phyloP scores from a whole-genome alignment of 2,329 filamentous ascomycete genomes.

The Cytospora mali region DNA sequence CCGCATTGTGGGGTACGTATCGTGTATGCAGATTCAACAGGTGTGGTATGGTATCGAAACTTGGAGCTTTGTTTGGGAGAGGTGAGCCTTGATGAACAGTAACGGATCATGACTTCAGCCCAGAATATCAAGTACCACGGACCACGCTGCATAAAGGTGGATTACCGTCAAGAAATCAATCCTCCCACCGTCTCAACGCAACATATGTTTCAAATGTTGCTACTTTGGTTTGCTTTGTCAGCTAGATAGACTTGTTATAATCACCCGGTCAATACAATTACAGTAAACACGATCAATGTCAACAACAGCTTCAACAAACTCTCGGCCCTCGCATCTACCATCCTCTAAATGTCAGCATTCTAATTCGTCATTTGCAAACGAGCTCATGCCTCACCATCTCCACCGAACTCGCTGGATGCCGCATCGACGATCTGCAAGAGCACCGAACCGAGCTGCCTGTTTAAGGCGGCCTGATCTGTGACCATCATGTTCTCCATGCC shows the following conservation, averaged over 20 bases:
- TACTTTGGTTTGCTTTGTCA: not conserved
- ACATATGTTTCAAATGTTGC: no score
- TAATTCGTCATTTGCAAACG: not conserved
- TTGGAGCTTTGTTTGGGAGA: not conserved
- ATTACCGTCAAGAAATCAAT: not conserved
- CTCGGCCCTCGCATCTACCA: not conserved
- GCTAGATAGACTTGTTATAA: not conserved
- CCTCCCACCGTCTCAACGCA: not conserved
- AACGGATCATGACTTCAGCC: not conserved
- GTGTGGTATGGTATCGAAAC: conserved; percentile 15
- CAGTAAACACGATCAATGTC: not conserved
- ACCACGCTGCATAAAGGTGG: not conserved
- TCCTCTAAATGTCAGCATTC: not conserved
- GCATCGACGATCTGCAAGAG: not conserved
- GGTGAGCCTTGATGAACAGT: not conserved
- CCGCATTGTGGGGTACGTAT: conserved; percentile 31
- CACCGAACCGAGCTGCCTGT: not conserved
- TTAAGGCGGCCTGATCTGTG: conserved; percentile 16
- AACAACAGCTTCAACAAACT: not conserved
- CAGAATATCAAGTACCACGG: not conserved
- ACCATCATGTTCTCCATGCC: conserved; percentile 60
- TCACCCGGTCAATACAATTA: not conserved
- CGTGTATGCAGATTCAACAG: no score
- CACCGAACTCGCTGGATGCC: not conserved
- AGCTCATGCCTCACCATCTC: not conserved